Evolutionary conservation across 202 grass and related monocot species (phyloP).

Genomic region (Carex arenaria): DNA sequence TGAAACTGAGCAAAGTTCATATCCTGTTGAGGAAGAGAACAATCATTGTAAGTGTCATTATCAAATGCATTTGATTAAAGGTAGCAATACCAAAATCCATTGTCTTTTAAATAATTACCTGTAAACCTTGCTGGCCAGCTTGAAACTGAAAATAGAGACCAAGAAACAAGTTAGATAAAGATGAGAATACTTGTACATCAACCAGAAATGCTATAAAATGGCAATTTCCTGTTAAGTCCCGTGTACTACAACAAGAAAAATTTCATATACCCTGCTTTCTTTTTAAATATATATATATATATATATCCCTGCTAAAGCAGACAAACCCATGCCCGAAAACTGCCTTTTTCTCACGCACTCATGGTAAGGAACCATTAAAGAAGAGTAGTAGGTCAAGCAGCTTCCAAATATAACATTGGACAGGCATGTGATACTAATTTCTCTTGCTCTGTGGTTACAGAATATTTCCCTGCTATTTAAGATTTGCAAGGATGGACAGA

Average conservation of each 20-base stretch:
- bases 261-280: background rate
- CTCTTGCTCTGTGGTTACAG: background rate
- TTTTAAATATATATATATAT: too few species aligned
- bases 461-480: background rate
- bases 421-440: background rate
- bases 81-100: conserved; percentile 6
- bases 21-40: conserved; percentile 39
- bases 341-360: background rate
- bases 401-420: background rate
- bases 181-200: conserved; percentile 14
- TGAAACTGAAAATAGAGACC: conserved; percentile 7
- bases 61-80: background rate
- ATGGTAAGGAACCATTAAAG: background rate
- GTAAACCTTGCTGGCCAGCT: conserved; percentile 30
- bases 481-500: background rate
- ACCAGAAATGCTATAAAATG: background rate
- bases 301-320: background rate
- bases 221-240: background rate
- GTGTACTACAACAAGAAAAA: background rate
- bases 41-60: conserved; percentile 22
- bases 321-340: background rate
- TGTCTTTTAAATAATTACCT: conserved; percentile 25
- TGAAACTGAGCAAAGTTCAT: conserved; percentile 70
- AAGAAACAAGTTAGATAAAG: conserved; percentile 20
- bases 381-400: background rate